Base-by-base conservation (phyloP, 202 grass and related monocot genomes). In the Saccharum hybrid region DNA sequence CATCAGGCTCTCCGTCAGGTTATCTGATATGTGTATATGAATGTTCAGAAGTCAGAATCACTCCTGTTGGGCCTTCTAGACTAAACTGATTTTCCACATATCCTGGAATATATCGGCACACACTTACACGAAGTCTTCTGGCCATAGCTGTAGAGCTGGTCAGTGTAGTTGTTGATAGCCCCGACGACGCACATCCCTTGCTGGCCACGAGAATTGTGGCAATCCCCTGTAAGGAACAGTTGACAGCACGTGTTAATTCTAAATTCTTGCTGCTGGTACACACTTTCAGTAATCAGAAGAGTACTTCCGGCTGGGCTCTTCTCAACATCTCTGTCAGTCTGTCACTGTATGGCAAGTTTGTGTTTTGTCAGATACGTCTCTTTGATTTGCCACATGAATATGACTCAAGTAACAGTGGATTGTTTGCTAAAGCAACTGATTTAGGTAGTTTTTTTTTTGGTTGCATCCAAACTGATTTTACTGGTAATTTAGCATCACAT, bases 1-100 rank as follows among this genome's bases (percentile, higher is more conserved):
- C 96, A 98, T 95, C 36, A 94, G 90, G 89, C 92, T 93, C 87
- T 95, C 96, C 43, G 91, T 95, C 87, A 98, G 88, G 82, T 97
- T 97, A 71, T 97, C 94, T 97, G 92, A 22, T 80, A 52, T 34
- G 23, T 5, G 14, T 22, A 51, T 71, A 7, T 33, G 6, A 15
- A 46, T 62, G 42, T 75, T 74, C 65, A 82, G 77, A n/a, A 21
- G 33, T 2, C 48, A 80, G 48, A 66, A 10, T 0, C 5, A 61
- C 18, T 31, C 63, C 0, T 61, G 23, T 33, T 57, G 2, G 40
- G 38, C 7, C 16, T 31, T 13, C 4, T 38, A 74, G 15, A 54
- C 12, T 23, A 61, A 26, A 26, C 15, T 51, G 5, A 13, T n/a
- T 40, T 54, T 52, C 28, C 5, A 8, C 42, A 65, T 60, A 19